Base-by-base conservation (phyloP, 352 stramenopile genomes). In the Globisporangium heterothallicum region DNA sequence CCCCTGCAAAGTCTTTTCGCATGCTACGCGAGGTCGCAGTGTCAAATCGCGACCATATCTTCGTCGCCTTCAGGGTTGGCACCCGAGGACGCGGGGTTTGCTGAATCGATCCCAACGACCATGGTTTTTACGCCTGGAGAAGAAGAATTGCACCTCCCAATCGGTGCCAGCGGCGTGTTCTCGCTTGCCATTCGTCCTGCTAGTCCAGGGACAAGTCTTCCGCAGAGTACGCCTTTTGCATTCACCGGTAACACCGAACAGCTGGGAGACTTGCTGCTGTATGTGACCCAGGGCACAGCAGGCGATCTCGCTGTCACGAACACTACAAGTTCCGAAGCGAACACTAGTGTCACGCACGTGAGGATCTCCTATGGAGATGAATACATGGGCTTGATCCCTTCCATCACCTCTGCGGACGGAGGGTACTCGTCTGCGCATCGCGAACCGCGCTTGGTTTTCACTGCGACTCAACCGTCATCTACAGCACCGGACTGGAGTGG, bases 1-100 rank as follows among this genome's bases (percentile, higher is more conserved):
- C 48, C 56, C 0, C 30, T 74, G 6, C 55, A 71, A 43, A 36
- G 40, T 13, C 68, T 64, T 42, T 36, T 74, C 7, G 38, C 47
- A 0, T 74, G 66, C 41, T 71, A 69, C 25, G 58, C 62, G 3
- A 32, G 35, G 16, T 25, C 36, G n/a, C 42, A 57, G 16, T 64
- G 58, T n/a, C 26, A 19, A 3, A 18, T 54, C n/a, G 41, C 32
- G 9, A 54, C 7, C 19, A 19, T 14, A 4, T 9, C 21, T 18
- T 26, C n/a, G n/a, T n/a, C n/a, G n/a, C n/a, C n/a, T n/a, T n/a
- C n/a, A n/a, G n/a, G n/a, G n/a, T 46, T 25, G n/a, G 19, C 9
- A n/a, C 30, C 3, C 6, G 14, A 16, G 8, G 19, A 32, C 18
- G 9, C 12, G 3, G n/a, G 30, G 16, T n/a, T 49, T n/a, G 19